Evolutionary conservation across 768 basidiomycete genomes (phyloP).

Genomic region (Termitomyces heimii): DNA sequence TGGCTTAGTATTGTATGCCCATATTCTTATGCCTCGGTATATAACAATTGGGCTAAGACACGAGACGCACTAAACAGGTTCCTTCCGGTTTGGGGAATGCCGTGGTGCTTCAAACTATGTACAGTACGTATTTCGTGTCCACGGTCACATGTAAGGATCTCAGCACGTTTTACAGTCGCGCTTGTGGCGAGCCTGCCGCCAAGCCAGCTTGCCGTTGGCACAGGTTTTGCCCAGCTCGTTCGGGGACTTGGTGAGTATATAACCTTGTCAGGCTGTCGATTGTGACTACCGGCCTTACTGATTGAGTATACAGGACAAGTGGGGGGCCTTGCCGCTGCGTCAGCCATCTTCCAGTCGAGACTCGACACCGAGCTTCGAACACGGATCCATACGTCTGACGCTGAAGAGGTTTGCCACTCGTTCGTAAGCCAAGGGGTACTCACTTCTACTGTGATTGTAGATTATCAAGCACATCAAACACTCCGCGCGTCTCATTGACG

Average conservation of each 20-base stretch:
- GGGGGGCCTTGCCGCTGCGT: constrained; percentile 50
- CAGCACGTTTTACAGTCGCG: constrained; percentile 32
- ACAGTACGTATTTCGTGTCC: constrained; percentile 31
- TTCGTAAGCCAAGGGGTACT: background rate
- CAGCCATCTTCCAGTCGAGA: constrained; percentile 52
- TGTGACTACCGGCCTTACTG: background rate
- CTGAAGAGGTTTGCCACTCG: constrained; percentile 35
- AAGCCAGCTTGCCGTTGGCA: constrained; percentile 49
- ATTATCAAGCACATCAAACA: constrained; percentile 48
- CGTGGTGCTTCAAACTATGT: constrained; percentile 55
- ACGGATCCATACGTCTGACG: constrained; percentile 36
- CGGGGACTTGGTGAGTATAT: constrained; percentile 51
- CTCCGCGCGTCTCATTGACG: constrained; percentile 41
- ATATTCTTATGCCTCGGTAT: background rate
- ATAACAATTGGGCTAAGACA: background rate
- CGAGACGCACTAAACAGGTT: constrained; percentile 28
- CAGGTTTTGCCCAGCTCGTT: constrained; percentile 55
- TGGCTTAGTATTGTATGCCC: constrained; percentile 41
- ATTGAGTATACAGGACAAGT: constrained; percentile 42
- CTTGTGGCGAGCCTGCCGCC: constrained; percentile 50
- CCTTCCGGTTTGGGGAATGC: constrained; percentile 64
- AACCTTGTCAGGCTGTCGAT: background rate
- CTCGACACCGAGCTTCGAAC: constrained; percentile 38
- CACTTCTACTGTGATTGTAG: constrained; percentile 18
- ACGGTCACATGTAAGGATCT: background rate